Evolutionary conservation across 2,329 filamentous ascomycete genomes (phyloP).

Genomic region (Fusarium euwallaceae): DNA sequence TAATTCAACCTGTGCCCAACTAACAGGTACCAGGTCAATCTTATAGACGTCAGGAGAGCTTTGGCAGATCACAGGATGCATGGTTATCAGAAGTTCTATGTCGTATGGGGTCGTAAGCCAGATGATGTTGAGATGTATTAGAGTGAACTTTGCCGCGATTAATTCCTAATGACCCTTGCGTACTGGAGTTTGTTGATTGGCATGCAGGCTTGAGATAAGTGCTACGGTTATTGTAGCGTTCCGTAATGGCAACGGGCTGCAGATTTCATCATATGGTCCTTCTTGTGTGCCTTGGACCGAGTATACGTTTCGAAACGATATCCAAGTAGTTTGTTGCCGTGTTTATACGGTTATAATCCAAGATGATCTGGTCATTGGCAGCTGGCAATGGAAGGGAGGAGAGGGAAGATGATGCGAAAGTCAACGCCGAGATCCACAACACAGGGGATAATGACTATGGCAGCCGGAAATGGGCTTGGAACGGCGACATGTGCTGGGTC

Average conservation of each 20-base stretch:
- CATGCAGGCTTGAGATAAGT: background rate
- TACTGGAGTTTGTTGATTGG: background rate
- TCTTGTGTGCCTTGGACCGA: background rate
- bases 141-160: background rate
- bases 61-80: constrained; percentile 16
- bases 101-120: constrained; percentile 12
- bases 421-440: too few species aligned
- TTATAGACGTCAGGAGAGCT: constrained; percentile 12
- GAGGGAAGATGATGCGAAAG: too few species aligned
- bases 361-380: background rate
- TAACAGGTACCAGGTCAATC: constrained; percentile 10
- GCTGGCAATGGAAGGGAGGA: background rate
- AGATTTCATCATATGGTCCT: background rate
- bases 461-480: too few species aligned
- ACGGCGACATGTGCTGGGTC: too few species aligned
- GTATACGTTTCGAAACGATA: background rate
- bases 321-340: background rate
- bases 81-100: constrained; percentile 11
- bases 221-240: background rate
- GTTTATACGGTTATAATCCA: background rate
- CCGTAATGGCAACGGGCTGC: background rate
- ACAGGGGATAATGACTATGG: too few species aligned
- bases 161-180: background rate
- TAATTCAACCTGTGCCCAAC: background rate
- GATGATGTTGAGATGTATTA: background rate